A percentile compares a stretch with the other conserved stretches of the same genome.
These are phyloP conservation scores for Protea cynaroides DNA, from an alignment of 164 flowering plant species.

Conservation along the genomic window DNA sequence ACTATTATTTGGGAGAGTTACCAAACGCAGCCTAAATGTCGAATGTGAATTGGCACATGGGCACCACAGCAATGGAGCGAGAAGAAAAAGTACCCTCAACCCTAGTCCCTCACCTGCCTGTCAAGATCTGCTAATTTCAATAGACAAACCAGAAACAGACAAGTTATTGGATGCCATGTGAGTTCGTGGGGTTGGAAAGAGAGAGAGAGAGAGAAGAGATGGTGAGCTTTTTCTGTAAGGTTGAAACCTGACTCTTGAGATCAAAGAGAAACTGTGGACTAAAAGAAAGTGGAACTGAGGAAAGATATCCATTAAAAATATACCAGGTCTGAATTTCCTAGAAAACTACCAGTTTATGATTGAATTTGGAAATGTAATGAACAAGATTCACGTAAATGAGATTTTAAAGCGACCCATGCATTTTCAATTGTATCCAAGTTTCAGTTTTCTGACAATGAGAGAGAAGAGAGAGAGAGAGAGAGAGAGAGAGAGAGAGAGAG, in stretches of 20 bases:
- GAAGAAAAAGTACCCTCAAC: constrained; percentile 5
- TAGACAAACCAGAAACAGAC: constrained; percentile 10
- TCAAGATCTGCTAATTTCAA: constrained; percentile 12
- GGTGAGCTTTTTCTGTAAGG: constrained; percentile 3
- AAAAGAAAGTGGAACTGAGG: neutral
- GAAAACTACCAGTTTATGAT: neutral
- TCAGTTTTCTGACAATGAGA: neutral
- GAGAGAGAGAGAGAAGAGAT: neutral
- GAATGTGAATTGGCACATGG: constrained; percentile 21
- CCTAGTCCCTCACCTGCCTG: constrained; percentile 21
- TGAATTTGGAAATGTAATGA: neutral
- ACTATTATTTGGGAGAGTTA: no score
- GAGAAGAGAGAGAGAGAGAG: neutral
- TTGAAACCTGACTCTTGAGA: neutral
- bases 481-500: neutral
- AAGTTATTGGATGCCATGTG: constrained; percentile 10
- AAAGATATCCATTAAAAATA: neutral
- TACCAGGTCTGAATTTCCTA: neutral
- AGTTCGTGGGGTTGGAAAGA: constrained; percentile 1
- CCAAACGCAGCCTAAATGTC: no score
- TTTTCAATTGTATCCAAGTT: neutral
- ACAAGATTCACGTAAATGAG: neutral
- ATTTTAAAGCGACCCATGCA: neutral
- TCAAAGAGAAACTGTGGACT: constrained; percentile 6
- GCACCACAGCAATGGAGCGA: constrained; percentile 15